phyloP scores from a whole-genome alignment of 2,329 filamentous ascomycete species.

The Calonectria hongkongensis region DNA sequence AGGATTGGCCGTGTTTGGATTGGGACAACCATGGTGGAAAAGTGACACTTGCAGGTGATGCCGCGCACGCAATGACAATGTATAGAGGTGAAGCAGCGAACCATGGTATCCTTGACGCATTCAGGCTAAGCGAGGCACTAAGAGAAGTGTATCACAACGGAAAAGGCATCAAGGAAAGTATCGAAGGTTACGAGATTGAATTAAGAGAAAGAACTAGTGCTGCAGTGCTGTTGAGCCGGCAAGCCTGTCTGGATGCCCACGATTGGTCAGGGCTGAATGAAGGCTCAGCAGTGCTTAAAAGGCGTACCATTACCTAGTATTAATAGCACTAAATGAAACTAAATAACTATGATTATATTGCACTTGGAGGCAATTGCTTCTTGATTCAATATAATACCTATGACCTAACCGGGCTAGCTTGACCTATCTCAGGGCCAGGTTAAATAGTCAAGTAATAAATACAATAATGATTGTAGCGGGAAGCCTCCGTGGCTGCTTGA shows the following conservation, averaged over 20 bases:
- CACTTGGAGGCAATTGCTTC: too few species aligned
- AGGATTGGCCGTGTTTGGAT: conserved; percentile 60
- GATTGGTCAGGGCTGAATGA: conserved; percentile 56
- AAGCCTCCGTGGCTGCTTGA: too few species aligned
- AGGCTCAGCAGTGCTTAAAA: conserved; percentile 57
- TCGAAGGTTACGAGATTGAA: conserved; percentile 57
- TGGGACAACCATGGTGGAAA: conserved; percentile 66
- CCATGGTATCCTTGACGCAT: conserved; percentile 64
- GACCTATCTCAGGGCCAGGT: too few species aligned
- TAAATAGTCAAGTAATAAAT: too few species aligned
- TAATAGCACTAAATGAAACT: background rate
- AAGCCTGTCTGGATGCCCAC: conserved; percentile 59
- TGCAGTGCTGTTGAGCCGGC: conserved; percentile 57
- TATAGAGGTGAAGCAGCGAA: conserved; percentile 65
- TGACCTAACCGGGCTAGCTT: too few species aligned
- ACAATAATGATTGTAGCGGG: too few species aligned
- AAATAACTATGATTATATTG: too few species aligned
- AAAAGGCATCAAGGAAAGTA: conserved; percentile 38
- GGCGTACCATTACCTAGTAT: conserved; percentile 44
- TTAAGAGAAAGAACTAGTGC: conserved; percentile 55
- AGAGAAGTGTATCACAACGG: conserved; percentile 41
- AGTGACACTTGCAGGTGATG: conserved; percentile 71
- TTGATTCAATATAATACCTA: too few species aligned
- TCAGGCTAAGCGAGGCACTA: conserved; percentile 54
- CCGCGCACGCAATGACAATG: conserved; percentile 77